Conservation (phyloP, 2,329 filamentous ascomycete species). For the Sporothrix variecibatus region DNA sequence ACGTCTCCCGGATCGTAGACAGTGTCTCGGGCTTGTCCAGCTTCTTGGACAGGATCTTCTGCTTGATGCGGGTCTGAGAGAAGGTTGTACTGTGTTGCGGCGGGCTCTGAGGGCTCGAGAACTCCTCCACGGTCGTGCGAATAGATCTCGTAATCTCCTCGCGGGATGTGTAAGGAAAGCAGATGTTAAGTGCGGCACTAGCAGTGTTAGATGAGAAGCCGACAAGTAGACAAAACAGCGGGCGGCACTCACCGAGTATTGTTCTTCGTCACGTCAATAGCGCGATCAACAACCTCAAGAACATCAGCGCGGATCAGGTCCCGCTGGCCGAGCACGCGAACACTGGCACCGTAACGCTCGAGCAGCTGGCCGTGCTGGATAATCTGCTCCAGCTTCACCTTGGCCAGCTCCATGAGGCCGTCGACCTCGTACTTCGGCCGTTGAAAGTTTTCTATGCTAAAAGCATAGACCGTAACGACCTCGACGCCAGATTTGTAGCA, state of each 20-base stretch:
- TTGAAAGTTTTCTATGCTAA: slow-evolving; percentile 99
- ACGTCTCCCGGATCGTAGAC: slow-evolving; percentile 52
- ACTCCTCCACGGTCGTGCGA: slow-evolving; percentile 82
- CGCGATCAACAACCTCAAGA: slow-evolving; percentile 81
- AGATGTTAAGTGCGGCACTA: slow-evolving; percentile 77
- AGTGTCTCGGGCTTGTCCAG: slow-evolving; percentile 51
- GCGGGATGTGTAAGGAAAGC: slow-evolving; percentile 94
- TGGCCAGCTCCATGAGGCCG: slow-evolving; percentile 95
- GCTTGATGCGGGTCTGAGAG: slow-evolving; percentile 82
- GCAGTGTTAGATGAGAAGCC: background rate
- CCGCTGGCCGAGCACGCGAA: slow-evolving; percentile 82
- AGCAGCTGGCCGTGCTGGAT: slow-evolving; percentile 90
- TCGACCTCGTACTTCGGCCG: slow-evolving; percentile 95
- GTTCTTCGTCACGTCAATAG: slow-evolving; percentile 80
- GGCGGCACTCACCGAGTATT: slow-evolving; percentile 68
- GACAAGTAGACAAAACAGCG: background rate
- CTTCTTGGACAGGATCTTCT: slow-evolving; percentile 76
- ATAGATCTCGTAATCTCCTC: slow-evolving; percentile 94
- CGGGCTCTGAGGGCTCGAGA: slow-evolving; percentile 70
- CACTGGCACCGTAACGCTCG: slow-evolving; percentile 85
- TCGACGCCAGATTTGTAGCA: slow-evolving; percentile 98
- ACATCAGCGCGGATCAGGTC: slow-evolving; percentile 86
- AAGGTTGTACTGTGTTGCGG: slow-evolving; percentile 70
- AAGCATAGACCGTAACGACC: slow-evolving; percentile 96
- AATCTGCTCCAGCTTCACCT: slow-evolving; percentile 89